These are phyloP conservation scores for Claviceps fusiformis DNA, from an alignment of 2,329 filamentous ascomycete genomes.

Conservation along the genomic window DNA sequence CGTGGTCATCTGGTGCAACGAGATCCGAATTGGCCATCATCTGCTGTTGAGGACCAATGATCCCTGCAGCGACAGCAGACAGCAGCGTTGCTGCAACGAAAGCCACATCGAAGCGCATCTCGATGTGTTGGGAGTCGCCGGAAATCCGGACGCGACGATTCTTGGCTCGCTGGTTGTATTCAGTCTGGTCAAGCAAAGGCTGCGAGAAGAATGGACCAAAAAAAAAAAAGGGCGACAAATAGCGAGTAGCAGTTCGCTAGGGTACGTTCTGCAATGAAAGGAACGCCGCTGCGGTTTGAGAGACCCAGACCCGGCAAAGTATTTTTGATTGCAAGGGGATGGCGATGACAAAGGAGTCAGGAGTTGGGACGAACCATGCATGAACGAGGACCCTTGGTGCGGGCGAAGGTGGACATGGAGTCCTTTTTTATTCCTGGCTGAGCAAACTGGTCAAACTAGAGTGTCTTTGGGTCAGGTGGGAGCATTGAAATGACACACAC, in stretches of 20 bases:
- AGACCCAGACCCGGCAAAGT: not conserved
- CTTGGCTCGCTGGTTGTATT: not conserved
- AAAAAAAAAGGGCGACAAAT: too few species aligned
- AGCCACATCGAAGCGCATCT: constrained; percentile 7
- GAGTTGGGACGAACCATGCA: too few species aligned
- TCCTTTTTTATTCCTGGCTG: too few species aligned
- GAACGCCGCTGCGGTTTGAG: not conserved
- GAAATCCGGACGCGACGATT: not conserved
- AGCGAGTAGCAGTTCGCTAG: too few species aligned
- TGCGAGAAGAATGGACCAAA: not conserved
- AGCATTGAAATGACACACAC: not conserved
- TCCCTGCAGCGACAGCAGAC: constrained; percentile 4
- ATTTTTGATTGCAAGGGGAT: not conserved
- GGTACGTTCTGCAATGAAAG: not conserved
- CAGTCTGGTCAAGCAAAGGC: not conserved
- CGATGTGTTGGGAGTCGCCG: constrained; percentile 1
- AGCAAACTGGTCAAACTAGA: not conserved
- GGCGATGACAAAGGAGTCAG: too few species aligned
- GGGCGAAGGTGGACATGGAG: too few species aligned
- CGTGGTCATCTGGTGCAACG: constrained; percentile 19
- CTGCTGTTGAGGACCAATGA: constrained; percentile 7
- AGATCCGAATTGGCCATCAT: constrained; percentile 13
- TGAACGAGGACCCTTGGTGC: too few species aligned
- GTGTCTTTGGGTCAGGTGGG: not conserved
- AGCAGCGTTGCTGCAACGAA: constrained; percentile 4